Evolutionary conservation across 1,284 basidiomycete species (phyloP).

Genomic region (Waitea zeae): DNA sequence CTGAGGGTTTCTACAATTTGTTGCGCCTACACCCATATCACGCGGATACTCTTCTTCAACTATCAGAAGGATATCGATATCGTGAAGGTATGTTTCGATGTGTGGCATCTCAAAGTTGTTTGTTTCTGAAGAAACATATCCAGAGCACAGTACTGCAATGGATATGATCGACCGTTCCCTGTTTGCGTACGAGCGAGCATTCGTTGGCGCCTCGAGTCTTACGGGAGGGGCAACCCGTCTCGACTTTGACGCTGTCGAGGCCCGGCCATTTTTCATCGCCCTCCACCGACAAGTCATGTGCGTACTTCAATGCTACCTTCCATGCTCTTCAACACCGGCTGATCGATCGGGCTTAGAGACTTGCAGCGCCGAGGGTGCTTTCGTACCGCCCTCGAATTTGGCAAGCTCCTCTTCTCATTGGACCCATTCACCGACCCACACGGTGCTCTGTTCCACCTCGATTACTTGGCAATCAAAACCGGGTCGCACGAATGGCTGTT

Average conservation of each 20-base stretch:
- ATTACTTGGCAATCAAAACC: constrained; percentile 68
- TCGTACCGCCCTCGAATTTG: constrained; percentile 80
- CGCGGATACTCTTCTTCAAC: constrained; percentile 78
- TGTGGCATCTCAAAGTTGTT: neutral
- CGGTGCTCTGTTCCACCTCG: constrained; percentile 68
- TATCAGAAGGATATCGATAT: constrained; percentile 71
- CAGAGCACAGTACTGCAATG: constrained; percentile 69
- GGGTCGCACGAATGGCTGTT: constrained; percentile 71
- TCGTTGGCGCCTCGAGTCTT: constrained; percentile 73
- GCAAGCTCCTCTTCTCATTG: constrained; percentile 62
- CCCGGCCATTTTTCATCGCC: constrained; percentile 72
- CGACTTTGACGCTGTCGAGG: constrained; percentile 76
- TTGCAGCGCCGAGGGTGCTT: constrained; percentile 76
- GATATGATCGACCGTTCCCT: constrained; percentile 78
- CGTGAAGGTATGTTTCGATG: constrained; percentile 45
- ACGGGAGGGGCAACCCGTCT: constrained; percentile 64
- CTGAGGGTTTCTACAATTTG: constrained; percentile 45
- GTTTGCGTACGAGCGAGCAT: constrained; percentile 79
- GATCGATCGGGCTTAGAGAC: constrained; percentile 27
- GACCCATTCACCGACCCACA: constrained; percentile 80
- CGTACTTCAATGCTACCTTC: constrained; percentile 12
- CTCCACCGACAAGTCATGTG: constrained; percentile 64
- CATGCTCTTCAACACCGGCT: neutral
- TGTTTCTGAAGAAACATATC: constrained; percentile 1
- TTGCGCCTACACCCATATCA: constrained; percentile 60